Percentiles rank a stretch among this genome's conserved stretches.
These are phyloP conservation scores for Williopsis jadinii DNA, from an alignment of 1,139 yeast genomes.

Conservation along the genomic window DNA sequence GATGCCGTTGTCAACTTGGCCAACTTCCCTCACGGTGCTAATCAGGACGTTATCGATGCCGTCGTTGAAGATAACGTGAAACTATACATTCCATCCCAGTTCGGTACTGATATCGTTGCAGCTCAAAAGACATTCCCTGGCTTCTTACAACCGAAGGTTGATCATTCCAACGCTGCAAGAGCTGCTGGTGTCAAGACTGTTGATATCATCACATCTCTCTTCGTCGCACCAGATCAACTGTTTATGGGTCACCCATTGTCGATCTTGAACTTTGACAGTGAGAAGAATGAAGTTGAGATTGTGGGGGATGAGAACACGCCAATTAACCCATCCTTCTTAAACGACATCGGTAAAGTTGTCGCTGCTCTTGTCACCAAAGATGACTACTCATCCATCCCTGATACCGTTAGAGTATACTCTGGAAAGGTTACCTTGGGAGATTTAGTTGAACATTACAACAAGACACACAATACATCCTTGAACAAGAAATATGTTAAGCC, in stretches of 20 bases:
- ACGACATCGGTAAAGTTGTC: conserved; percentile 43
- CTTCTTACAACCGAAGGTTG: conserved; percentile 32
- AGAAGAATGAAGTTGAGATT: conserved; percentile 30
- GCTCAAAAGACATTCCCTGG: conserved; percentile 28
- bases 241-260: conserved; percentile 26
- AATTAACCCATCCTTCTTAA: conserved; percentile 30
- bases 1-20: conserved; percentile 46
- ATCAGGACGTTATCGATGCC: conserved; percentile 28
- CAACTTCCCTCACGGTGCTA: conserved; percentile 25
- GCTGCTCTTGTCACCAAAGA: conserved; percentile 36
- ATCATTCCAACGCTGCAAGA: conserved; percentile 36
- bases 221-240: conserved; percentile 21
- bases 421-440: conserved; percentile 34
- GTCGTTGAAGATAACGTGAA: conserved; percentile 38
- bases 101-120: conserved; percentile 39
- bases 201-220: conserved; percentile 38
- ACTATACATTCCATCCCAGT: conserved; percentile 56
- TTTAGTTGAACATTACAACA: conserved; percentile 36
- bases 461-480: conserved; percentile 32
- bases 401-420: conserved; percentile 38
- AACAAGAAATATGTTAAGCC: conserved; percentile 25
- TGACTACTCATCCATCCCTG: conserved; percentile 36
- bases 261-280: conserved; percentile 25
- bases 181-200: conserved; percentile 44
- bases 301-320: conserved; percentile 36